Percentiles rank a stretch among this genome's conserved stretches.
These are phyloP conservation scores for Suillus ampliporus DNA, from an alignment of 768 basidiomycete species.

Conservation along the genomic window DNA sequence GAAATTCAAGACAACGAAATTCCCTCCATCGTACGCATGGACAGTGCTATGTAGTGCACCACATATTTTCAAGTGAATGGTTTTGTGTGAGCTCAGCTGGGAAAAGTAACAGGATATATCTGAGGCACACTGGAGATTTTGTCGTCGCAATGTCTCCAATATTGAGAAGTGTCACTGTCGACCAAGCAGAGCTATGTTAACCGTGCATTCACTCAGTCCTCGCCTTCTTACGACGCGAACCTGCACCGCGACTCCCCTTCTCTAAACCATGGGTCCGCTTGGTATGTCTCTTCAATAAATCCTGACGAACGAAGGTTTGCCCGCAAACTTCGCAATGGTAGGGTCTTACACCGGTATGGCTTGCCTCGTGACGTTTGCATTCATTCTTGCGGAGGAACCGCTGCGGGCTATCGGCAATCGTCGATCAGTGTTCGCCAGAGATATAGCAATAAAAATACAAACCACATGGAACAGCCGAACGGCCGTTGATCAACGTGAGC, in stretches of 20 bases:
- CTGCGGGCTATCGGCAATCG: slow-evolving; percentile 49
- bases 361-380: slow-evolving; percentile 75
- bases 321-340: slow-evolving; percentile 63
- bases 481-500: slow-evolving; percentile 73
- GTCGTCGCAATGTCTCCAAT: not conserved
- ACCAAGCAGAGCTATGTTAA: not conserved
- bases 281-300: slow-evolving; percentile 70
- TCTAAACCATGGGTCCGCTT: slow-evolving; percentile 57
- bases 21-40: too few relatives aligned
- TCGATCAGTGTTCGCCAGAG: slow-evolving; percentile 11
- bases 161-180: not conserved
- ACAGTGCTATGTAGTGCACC: not conserved
- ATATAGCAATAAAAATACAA: slow-evolving; percentile 30
- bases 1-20: too few relatives aligned
- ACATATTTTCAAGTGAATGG: not conserved
- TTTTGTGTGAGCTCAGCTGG: not conserved
- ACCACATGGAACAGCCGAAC: slow-evolving; percentile 71
- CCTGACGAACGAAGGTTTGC: slow-evolving; percentile 67
- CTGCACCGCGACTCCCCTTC: slow-evolving; percentile 38
- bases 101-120: not conserved
- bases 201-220: not conserved
- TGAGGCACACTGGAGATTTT: not conserved
- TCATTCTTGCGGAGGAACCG: slow-evolving; percentile 78
- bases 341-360: slow-evolving; percentile 63
- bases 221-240: slow-evolving; percentile 2